Conservation (phyloP, 2,329 filamentous ascomycete species). For the Aspergillus floridensis region DNA sequence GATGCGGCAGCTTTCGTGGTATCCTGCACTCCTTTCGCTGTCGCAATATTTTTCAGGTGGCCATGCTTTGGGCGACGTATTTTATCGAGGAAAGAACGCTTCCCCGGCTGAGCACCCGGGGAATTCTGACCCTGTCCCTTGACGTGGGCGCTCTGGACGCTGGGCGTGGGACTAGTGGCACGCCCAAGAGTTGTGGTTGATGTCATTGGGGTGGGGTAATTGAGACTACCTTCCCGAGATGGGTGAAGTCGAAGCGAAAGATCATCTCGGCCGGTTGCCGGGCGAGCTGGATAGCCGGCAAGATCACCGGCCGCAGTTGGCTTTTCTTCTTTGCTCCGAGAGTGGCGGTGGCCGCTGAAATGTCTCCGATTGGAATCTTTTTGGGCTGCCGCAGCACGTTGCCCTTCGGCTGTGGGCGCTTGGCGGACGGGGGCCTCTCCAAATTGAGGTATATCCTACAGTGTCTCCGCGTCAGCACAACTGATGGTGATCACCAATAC, state of each 20-base stretch:
- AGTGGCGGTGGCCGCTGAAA: conserved; percentile 46
- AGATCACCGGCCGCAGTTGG: conserved; percentile 37
- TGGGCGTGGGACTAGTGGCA: conserved; percentile 79
- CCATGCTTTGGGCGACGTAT: conserved; percentile 50
- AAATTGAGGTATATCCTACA: conserved; percentile 70
- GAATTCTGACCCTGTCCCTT: conserved; percentile 45
- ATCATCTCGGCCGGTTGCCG: conserved; percentile 74
- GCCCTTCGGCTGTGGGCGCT: conserved; percentile 66
- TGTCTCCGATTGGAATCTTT: conserved; percentile 54
- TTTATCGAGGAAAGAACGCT: conserved; percentile 54
- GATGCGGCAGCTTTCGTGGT: conserved; percentile 21
- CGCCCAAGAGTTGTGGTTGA: conserved; percentile 56
- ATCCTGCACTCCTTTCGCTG: conserved; percentile 30
- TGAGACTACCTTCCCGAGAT: conserved; percentile 49
- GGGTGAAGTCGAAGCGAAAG: conserved; percentile 54
- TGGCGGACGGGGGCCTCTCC: conserved; percentile 75
- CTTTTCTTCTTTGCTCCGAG: conserved; percentile 59
- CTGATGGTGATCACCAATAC: background rate
- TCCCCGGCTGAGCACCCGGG: conserved; percentile 37
- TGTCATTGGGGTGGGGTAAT: conserved; percentile 49
- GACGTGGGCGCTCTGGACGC: conserved; percentile 61
- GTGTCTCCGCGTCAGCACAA: background rate
- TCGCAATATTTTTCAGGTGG: conserved; percentile 31
- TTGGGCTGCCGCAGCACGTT: conserved; percentile 51
- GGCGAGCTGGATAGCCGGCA: conserved; percentile 59